These are phyloP conservation scores for Ganoderma lucidum DNA, from an alignment of 1,284 basidiomycete genomes.

Conservation along the genomic window DNA sequence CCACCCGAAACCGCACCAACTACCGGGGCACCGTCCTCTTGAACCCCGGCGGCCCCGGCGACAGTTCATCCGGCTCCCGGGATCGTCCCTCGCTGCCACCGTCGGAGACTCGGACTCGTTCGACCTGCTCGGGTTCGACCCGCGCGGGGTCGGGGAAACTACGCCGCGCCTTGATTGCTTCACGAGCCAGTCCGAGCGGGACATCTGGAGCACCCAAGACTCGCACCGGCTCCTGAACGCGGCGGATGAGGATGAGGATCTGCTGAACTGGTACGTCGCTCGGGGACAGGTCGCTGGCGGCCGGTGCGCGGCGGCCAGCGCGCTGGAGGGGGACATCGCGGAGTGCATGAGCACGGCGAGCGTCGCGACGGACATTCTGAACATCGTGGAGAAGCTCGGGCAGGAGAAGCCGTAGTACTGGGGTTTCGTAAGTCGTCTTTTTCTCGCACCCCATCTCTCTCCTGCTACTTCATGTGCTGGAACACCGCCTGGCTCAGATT, in stretches of 20 bases:
- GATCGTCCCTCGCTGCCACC: slow-evolving; percentile 12
- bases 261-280: slow-evolving; percentile 18
- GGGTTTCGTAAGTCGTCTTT: slow-evolving; percentile 52
- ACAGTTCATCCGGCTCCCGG: slow-evolving; percentile 7
- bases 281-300: slow-evolving; percentile 21
- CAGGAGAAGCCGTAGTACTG: slow-evolving; percentile 57
- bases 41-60: slow-evolving; percentile 64
- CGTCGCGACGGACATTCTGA: slow-evolving; percentile 58
- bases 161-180: slow-evolving; percentile 33
- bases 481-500: slow-evolving; percentile 33
- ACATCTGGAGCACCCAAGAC: slow-evolving; percentile 24
- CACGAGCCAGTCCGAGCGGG: slow-evolving; percentile 22
- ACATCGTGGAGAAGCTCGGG: slow-evolving; percentile 54
- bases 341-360: slow-evolving; percentile 53
- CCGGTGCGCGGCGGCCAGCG: slow-evolving; percentile 32
- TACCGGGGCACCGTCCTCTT: slow-evolving; percentile 56
- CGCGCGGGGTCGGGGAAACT: slow-evolving; percentile 37
- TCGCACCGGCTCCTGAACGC: slow-evolving; percentile 18
- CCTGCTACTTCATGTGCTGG: background rate
- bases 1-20: slow-evolving; percentile 34
- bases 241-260: slow-evolving; percentile 19
- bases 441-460: background rate
- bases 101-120: slow-evolving; percentile 45
- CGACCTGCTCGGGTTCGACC: slow-evolving; percentile 51
- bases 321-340: slow-evolving; percentile 40